phyloP scores from a whole-genome alignment of 2,329 filamentous ascomycete species.

The Cladosporium sp. region DNA sequence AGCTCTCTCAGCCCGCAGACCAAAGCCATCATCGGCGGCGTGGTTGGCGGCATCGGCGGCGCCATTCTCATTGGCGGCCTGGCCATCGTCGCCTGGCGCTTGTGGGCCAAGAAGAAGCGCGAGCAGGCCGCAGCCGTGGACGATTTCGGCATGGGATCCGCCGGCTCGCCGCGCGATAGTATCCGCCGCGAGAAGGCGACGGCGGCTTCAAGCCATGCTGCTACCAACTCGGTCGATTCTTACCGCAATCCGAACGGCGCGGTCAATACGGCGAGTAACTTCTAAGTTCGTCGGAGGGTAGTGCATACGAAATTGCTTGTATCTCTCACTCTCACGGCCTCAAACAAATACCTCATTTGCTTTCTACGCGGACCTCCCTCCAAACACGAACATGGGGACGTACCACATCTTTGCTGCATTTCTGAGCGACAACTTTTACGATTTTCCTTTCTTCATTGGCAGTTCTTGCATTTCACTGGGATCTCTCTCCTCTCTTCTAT shows the following conservation, averaged over 20 bases:
- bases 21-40: conserved; percentile 84
- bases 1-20: conserved; percentile 63
- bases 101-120: conserved; percentile 73
- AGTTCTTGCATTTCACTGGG: background rate
- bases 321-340: too few species aligned
- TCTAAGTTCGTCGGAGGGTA: conserved; percentile 57
- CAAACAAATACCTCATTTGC: too few species aligned
- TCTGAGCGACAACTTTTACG: too few species aligned
- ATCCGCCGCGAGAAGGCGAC: conserved; percentile 50
- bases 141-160: conserved; percentile 63
- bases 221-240: conserved; percentile 11
- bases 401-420: too few species aligned
- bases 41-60: conserved; percentile 77
- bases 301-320: too few species aligned
- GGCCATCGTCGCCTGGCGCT: conserved; percentile 74
- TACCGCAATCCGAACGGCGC: conserved; percentile 52
- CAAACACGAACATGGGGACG: too few species aligned
- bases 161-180: conserved; percentile 53
- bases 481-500: conserved; percentile 9
- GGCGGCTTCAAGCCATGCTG: conserved; percentile 5
- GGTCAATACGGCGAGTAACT: conserved; percentile 75
- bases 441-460: too few species aligned
- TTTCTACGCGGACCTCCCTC: too few species aligned
- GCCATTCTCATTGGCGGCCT: conserved; percentile 69
- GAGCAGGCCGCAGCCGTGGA: conserved; percentile 25